Base-by-base conservation (phyloP, 345 rosid genomes). In the Nasturtium officinale region DNA sequence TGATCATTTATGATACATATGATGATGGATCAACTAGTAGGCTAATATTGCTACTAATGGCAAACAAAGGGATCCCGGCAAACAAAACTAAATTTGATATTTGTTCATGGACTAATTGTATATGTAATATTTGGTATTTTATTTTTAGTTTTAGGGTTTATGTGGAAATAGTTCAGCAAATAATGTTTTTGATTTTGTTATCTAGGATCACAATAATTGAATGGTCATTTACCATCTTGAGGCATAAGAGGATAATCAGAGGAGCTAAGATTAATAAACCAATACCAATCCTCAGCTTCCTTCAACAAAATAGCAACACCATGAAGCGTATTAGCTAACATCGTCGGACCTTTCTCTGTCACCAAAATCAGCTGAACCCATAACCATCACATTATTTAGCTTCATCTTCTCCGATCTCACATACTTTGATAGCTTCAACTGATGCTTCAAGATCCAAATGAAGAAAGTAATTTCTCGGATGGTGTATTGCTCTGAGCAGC, bases 391-490 rank as follows among this genome's bases (percentile, higher is more conserved):
- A 47, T 94, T 94, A 78, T 82, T 73, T 35, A 88, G 81, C 62
- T 69, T 85, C 78, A 86, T 62, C 6, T 65, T 66, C 79, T 90
- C 96, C 72, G 89, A 85, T 70, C 83, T 87, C 70, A 79, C 95
- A 42, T 78, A 87, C 85, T 81, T 89, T 0, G 97, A 96, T 16
- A 94, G 80, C 69, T 15, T 76, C 68, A 20, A 89, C 96, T 13
- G 89, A 77, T n/a, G 98, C 95, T 61, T 91, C 96, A 1, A 85
- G 82, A 84, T 94, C 97, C 38, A 94, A 85, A 76, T 94, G 97
- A 42, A 91, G 76, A 60, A 89, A 89, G 87, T 84, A 83, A 74
- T 91, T 94, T 72, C 90, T 79, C 25, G 96, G 96, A 66, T 91
- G 95, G 67, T 94, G 87, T 56, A 79, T 82, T 29, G 96, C 96